These are phyloP conservation scores for Globisporangium solare DNA, from an alignment of 352 stramenopile genomes.

Conservation along the genomic window DNA sequence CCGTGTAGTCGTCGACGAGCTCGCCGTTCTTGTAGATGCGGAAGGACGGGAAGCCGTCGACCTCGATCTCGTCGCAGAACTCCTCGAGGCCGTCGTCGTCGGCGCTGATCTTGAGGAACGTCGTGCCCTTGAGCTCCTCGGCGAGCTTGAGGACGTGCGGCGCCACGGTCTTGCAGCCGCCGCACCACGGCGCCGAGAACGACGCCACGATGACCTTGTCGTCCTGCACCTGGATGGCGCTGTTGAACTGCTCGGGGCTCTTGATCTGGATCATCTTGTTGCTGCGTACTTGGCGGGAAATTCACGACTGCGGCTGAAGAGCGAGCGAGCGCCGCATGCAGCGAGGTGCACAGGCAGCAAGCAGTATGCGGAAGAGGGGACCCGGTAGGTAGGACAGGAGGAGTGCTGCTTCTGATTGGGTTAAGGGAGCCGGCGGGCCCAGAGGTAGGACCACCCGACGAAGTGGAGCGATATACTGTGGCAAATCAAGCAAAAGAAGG, in stretches of 20 bases:
- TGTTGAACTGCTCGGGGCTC: slow-evolving; percentile 36
- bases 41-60: slow-evolving; percentile 74
- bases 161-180: slow-evolving; percentile 58
- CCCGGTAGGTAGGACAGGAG: too few relatives aligned
- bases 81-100: slow-evolving; percentile 44
- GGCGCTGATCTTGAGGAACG: slow-evolving; percentile 55
- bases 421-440: too few relatives aligned
- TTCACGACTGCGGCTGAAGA: slow-evolving; percentile 12
- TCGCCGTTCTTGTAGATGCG: slow-evolving; percentile 65
- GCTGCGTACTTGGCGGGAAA: slow-evolving; percentile 11
- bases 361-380: background rate
- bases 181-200: slow-evolving; percentile 66
- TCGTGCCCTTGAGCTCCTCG: slow-evolving; percentile 42
- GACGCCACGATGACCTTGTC: slow-evolving; percentile 44
- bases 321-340: background rate
- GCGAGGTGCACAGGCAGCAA: background rate
- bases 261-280: slow-evolving; percentile 32
- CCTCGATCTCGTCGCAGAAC: slow-evolving; percentile 64
- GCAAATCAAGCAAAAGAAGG: too few relatives aligned
- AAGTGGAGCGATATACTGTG: too few relatives aligned
- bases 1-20: slow-evolving; percentile 51
- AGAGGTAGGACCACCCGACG: too few relatives aligned
- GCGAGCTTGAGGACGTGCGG: slow-evolving; percentile 46
- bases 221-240: slow-evolving; percentile 13
- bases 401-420: too few relatives aligned